Base-by-base conservation (phyloP, 768 basidiomycete species). In the Lactarius deliciosus region DNA sequence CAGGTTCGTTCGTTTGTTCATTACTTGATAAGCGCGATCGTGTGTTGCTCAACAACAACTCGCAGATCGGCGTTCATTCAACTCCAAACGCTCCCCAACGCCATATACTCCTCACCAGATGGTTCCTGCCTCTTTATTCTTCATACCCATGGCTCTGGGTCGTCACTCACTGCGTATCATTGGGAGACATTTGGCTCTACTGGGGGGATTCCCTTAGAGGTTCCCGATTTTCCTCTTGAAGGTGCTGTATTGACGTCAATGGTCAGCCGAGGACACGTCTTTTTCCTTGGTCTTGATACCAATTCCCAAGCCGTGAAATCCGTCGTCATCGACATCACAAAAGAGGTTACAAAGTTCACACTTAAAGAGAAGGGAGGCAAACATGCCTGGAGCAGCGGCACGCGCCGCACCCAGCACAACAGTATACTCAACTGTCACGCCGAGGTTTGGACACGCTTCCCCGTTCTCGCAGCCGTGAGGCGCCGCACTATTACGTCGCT, bases 181-280 rank as follows among this genome's bases (percentile, higher is more conserved):
- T 86, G 82, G 83, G 76, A 75, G 11, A 83, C 83, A 0, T 86
- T 88, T 66, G 86, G 86, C 4, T 81, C 82, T 0, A 75, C 79
- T 0, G 69, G 75, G 11, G 86, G 85, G 13, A 81, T 80, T 20
- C 16, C 55, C 0, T 68, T 85, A 0, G 70, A 78, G 18, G 62
- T 82, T n/a, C 76, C 74, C 0, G 69, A 70, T 0, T 68, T 75
- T 20, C 63, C 70, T 10, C 60, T 68, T 6, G 69, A 74, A 4
- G 72, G 71, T 9, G 70, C 76, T 13, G 57, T 73, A 56, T 9
- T 83, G 11, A 86, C 85, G 0, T 86, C 86, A 0, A 66, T 88
- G 30, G 75, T 76, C 50, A 79, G 70, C 56, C 77, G 82, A 50
- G 74, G 72, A 7, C 76, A 75, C 45, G 77, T 82, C 3, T 81